Evolutionary conservation across 805 yeast species (phyloP).

Genomic region (Sugiyamaella floridensis): DNA sequence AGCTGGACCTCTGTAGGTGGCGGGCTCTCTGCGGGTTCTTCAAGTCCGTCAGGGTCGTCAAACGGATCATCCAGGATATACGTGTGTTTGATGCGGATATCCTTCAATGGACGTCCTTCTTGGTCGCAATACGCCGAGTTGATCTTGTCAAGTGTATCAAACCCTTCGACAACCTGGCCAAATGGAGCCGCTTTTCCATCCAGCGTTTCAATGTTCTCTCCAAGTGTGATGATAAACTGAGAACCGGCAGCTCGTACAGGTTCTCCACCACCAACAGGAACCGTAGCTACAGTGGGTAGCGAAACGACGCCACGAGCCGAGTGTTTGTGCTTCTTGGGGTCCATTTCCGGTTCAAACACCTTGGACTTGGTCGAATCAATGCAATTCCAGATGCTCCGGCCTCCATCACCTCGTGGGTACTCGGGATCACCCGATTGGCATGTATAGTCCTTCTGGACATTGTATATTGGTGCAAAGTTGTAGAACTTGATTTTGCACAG

Average conservation of each 20-base stretch:
- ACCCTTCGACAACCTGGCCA: conserved; percentile 48
- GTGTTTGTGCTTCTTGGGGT: conserved; percentile 25
- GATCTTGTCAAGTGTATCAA: conserved; percentile 39
- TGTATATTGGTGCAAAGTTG: conserved; percentile 45
- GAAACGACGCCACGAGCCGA: conserved; percentile 34
- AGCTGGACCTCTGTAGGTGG: conserved; percentile 34
- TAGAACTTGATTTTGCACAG: conserved; percentile 48
- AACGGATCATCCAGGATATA: conserved; percentile 51
- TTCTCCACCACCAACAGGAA: neutral
- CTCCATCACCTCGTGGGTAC: conserved; percentile 35
- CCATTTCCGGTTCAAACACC: conserved; percentile 21
- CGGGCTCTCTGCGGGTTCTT: conserved; percentile 30
- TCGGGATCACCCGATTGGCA: conserved; percentile 45
- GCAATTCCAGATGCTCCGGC: conserved; percentile 31
- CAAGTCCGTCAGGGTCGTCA: conserved; percentile 31
- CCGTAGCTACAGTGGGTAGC: conserved; percentile 18
- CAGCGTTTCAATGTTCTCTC: conserved; percentile 25
- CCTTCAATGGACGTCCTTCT: conserved; percentile 38
- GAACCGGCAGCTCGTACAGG: conserved; percentile 29
- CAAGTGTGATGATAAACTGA: conserved; percentile 34
- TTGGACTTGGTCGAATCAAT: conserved; percentile 1
- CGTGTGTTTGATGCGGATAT: conserved; percentile 46
- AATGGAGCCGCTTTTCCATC: conserved; percentile 31
- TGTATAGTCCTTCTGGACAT: conserved; percentile 35
- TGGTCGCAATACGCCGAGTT: conserved; percentile 37